Evolutionary conservation across 1,284 basidiomycete species (phyloP).

Genomic region (Takashimella koratensis): DNA sequence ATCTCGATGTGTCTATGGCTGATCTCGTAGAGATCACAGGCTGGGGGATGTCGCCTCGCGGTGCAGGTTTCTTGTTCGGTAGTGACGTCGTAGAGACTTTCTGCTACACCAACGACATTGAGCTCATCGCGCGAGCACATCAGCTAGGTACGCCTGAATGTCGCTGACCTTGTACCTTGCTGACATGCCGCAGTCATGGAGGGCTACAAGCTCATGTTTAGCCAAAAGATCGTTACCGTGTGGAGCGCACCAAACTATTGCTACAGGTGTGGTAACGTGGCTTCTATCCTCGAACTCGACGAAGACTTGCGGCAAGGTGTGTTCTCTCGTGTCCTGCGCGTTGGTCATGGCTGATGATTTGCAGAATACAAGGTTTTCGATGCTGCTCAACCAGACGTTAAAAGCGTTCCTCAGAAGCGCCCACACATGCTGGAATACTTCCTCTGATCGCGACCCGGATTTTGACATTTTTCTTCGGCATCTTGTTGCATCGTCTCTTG

Average conservation of each 20-base stretch:
- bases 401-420: slow-evolving; percentile 78
- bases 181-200: slow-evolving; percentile 88
- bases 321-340: slow-evolving; percentile 65
- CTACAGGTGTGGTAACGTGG: slow-evolving; percentile 94
- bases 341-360: slow-evolving; percentile 51
- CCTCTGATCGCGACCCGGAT: slow-evolving; percentile 18
- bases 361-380: slow-evolving; percentile 71
- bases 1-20: background rate
- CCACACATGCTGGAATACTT: slow-evolving; percentile 55
- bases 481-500: too few relatives aligned
- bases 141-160: too few relatives aligned
- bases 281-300: slow-evolving; percentile 86
- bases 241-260: slow-evolving; percentile 99
- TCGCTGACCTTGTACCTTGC: too few relatives aligned
- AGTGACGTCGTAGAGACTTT: slow-evolving; percentile 87
- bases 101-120: slow-evolving; percentile 85
- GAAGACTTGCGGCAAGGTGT: slow-evolving; percentile 82
- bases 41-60: slow-evolving; percentile 95
- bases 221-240: slow-evolving; percentile 91
- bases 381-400: slow-evolving; percentile 63
- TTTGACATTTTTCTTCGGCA: background rate
- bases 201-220: slow-evolving; percentile 98
- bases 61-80: slow-evolving; percentile 93
- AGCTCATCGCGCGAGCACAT: slow-evolving; percentile 93
- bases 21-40: slow-evolving; percentile 67